These are phyloP conservation scores for Asclepias syriaca DNA, from an alignment of 257 asterid genomes.

Conservation along the genomic window DNA sequence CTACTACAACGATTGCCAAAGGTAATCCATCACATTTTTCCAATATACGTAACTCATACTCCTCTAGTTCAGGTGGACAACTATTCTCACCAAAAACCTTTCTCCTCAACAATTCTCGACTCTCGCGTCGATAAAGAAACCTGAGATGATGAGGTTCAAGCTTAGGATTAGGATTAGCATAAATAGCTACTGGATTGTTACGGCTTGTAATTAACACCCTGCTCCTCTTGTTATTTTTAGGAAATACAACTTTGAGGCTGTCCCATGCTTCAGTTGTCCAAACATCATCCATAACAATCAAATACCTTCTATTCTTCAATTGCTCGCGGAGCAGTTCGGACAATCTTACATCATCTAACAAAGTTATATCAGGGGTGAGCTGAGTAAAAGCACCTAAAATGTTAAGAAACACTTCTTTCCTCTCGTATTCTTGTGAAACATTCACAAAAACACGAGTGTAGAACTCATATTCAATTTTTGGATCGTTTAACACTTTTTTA, in stretches of 20 bases:
- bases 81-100: conserved; percentile 29
- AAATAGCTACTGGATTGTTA: conserved; percentile 18
- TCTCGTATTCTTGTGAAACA: conserved; percentile 30
- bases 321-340: not conserved
- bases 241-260: conserved; percentile 21
- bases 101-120: conserved; percentile 35
- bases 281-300: conserved; percentile 46
- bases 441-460: conserved; percentile 11
- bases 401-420: conserved; percentile 15
- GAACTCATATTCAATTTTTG: conserved; percentile 6
- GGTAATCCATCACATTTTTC: conserved; percentile 39
- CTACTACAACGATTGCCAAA: conserved; percentile 31
- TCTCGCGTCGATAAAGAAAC: conserved; percentile 19
- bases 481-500: conserved; percentile 11
- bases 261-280: conserved; percentile 38
- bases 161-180: conserved; percentile 16
- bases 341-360: conserved; percentile 8
- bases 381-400: conserved; percentile 21
- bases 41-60: conserved; percentile 26
- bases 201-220: conserved; percentile 48
- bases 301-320: conserved; percentile 23
- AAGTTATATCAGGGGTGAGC: conserved; percentile 9
- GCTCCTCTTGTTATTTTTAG: conserved; percentile 18
- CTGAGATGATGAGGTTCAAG: conserved; percentile 27
- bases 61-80: conserved; percentile 18